These are phyloP conservation scores for Parmelia sp. DNA, from an alignment of 495 filamentous ascomycete species.

Conservation along the genomic window DNA sequence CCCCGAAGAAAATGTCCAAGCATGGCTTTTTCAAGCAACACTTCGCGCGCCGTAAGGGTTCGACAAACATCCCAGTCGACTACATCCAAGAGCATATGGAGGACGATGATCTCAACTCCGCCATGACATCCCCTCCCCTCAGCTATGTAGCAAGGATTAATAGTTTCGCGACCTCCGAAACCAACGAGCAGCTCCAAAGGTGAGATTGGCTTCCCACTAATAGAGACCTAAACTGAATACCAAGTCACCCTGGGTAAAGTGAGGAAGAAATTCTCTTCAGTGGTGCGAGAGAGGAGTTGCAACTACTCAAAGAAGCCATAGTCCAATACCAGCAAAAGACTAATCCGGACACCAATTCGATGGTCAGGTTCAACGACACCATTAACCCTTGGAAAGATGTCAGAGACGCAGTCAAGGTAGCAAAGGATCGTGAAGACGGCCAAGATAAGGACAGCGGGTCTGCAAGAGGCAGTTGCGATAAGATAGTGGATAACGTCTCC, in stretches of 20 bases:
- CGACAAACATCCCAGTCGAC: neutral
- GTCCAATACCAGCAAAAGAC: neutral
- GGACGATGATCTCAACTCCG: constrained; percentile 8
- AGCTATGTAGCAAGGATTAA: constrained; percentile 6
- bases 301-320: neutral
- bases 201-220: too few species aligned
- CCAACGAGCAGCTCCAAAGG: neutral
- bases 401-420: neutral
- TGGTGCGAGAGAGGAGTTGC: constrained; percentile 1
- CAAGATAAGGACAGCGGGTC: neutral
- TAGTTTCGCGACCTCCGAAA: neutral
- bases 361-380: neutral
- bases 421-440: neutral
- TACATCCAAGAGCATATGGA: constrained; percentile 13
- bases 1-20: neutral
- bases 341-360: neutral
- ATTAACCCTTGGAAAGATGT: neutral
- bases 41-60: neutral
- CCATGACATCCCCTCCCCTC: constrained; percentile 1
- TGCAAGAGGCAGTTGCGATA: neutral
- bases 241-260: neutral
- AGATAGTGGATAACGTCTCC: neutral
- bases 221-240: too few species aligned
- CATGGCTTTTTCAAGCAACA: neutral
- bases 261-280: constrained; percentile 1